Conservation (phyloP, 2,329 filamentous ascomycete genomes). For the Trichoderma semiorbis region DNA sequence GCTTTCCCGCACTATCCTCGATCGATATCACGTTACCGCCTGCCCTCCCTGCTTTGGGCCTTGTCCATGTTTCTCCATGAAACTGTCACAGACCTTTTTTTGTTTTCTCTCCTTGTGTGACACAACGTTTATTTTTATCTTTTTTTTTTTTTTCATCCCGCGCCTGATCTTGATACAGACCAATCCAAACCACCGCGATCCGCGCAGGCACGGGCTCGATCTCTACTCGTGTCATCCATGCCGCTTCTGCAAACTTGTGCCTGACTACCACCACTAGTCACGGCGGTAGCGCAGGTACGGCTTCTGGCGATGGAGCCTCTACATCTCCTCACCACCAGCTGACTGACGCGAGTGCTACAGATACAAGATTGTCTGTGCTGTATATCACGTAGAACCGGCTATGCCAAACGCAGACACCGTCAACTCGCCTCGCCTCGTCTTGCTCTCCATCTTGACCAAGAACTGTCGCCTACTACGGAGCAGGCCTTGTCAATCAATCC, state of each 20-base stretch:
- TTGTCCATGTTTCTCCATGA: background rate
- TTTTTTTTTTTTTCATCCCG: background rate
- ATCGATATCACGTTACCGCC: background rate
- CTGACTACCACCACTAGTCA: background rate
- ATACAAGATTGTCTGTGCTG: background rate
- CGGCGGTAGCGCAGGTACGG: background rate
- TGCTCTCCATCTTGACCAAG: background rate
- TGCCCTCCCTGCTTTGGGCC: background rate
- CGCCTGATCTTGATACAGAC: background rate
- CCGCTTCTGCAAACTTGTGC: background rate
- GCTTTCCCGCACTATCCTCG: background rate
- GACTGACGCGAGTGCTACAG: background rate
- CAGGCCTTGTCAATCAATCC: background rate
- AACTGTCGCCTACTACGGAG: background rate
- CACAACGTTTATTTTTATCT: background rate
- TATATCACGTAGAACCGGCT: background rate
- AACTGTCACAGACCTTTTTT: background rate
- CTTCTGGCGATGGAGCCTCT: background rate
- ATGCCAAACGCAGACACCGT: background rate
- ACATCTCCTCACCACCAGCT: background rate
- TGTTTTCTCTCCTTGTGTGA: background rate
- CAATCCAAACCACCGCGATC: background rate
- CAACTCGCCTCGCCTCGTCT: background rate
- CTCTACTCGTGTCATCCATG: background rate
- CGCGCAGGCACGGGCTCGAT: background rate